Conservation (phyloP, 2,329 filamentous ascomycete species). For the Orbilia ellipsospora region DNA sequence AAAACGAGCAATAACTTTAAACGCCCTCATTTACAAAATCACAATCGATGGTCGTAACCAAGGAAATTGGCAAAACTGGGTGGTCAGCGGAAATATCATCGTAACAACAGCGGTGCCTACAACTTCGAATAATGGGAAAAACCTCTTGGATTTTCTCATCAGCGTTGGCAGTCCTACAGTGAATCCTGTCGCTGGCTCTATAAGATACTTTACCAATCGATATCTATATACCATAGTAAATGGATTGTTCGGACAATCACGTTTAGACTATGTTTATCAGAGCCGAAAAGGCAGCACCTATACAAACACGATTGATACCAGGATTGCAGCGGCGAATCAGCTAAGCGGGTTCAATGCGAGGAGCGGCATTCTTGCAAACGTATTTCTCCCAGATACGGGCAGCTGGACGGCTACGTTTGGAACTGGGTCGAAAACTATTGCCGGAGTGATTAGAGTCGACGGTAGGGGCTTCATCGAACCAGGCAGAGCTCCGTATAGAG, state of each 20-base stretch:
- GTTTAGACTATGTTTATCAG: conserved; percentile 3
- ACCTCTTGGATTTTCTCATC: conserved; percentile 16
- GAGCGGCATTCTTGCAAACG: background rate
- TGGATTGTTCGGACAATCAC: background rate
- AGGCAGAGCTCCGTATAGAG: conserved; percentile 4
- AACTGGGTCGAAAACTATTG: background rate
- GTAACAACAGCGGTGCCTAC: background rate
- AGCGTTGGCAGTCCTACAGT: conserved; percentile 2
- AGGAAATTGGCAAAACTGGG: conserved; percentile 23
- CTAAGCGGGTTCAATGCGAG: conserved; percentile 14
- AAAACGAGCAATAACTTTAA: conserved; percentile 18
- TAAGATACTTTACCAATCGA: conserved; percentile 28
- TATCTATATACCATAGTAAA: conserved; percentile 13
- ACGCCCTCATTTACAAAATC: conserved; percentile 1
- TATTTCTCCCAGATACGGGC: background rate
- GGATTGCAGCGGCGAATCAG: conserved; percentile 3
- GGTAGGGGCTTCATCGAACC: conserved; percentile 13
- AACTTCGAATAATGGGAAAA: conserved; percentile 20
- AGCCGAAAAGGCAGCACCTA: conserved; percentile 13
- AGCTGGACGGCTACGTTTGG: background rate
- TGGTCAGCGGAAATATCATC: background rate
- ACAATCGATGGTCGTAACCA: conserved; percentile 13
- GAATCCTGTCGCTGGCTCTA: background rate
- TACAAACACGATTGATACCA: background rate
- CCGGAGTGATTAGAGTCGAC: background rate